Percentiles rank a stretch among this genome's conserved stretches.
These are phyloP conservation scores for Lentinula edodes DNA, from an alignment of 768 basidiomycete genomes.

Conservation along the genomic window DNA sequence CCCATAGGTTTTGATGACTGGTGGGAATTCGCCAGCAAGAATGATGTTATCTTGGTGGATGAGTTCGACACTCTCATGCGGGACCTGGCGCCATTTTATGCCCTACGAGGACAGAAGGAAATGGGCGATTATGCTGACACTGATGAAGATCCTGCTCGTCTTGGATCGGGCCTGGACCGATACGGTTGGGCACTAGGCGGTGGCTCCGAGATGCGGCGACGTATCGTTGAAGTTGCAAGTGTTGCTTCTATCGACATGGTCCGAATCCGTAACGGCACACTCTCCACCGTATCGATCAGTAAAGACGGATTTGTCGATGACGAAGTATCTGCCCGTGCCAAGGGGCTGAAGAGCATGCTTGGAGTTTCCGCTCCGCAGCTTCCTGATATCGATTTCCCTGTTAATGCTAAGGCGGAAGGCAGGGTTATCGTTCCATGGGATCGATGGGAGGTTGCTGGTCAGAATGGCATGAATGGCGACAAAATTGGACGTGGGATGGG, in stretches of 20 bases:
- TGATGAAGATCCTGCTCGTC: background rate
- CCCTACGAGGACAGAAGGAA: conserved; percentile 64
- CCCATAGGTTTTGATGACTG: conserved; percentile 90
- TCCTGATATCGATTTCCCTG: conserved; percentile 91
- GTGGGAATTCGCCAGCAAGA: conserved; percentile 74
- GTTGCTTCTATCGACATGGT: conserved; percentile 85
- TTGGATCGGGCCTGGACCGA: background rate
- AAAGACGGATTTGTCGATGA: conserved; percentile 50
- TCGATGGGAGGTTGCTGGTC: conserved; percentile 17
- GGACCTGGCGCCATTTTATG: conserved; percentile 83
- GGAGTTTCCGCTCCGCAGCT: conserved; percentile 27
- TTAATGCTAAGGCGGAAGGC: conserved; percentile 92
- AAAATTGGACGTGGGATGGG: background rate
- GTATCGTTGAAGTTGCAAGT: background rate
- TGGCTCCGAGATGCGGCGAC: background rate
- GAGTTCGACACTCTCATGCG: conserved; percentile 77
- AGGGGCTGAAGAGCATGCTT: conserved; percentile 75
- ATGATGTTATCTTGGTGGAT: conserved; percentile 76
- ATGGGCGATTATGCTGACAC: conserved; percentile 34
- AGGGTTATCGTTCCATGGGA: conserved; percentile 94
- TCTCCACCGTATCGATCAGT: conserved; percentile 52
- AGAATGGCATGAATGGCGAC: background rate
- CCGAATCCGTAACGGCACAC: conserved; percentile 58
- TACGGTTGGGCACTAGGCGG: background rate
- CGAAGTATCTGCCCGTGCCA: conserved; percentile 73